Evolutionary conservation across 805 yeast genomes (phyloP), one percentile per base, ranked within the genome.

Genomic region (Pichia rugopelliculosa): DNA sequence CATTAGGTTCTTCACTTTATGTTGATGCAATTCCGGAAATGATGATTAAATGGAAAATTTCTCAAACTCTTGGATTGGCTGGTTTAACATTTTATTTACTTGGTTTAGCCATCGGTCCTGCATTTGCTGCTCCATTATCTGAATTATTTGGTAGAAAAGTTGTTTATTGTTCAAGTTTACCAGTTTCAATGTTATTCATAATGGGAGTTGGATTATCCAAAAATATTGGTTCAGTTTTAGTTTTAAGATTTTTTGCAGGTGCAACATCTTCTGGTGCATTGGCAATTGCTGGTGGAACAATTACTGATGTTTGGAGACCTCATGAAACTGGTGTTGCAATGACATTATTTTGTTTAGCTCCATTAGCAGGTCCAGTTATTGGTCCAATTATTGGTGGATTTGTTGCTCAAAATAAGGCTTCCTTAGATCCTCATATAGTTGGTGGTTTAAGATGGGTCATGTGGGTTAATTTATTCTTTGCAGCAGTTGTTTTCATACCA

Each of bases 251-350:
- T 59, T 77, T 88, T 56, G 71, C 84, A 20, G 95, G 95, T 0
- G 72, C 82, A 25, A 74, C 82, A 42, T 87, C 93, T 1, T 80
- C 90, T 1, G 95, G 93, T 3, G 88, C 90, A 2, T 72, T 88
- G 67, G 82, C 95, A 10, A 79, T 86, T 54, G 91, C 88, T 12
- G 88, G 90, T 45, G 96, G 96, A 53, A 81, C 93, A 6, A 78
- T 88, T 52, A 69, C 82, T 46, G 96, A 88, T 66, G 65, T 87
- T 42, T 88, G 90, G 81, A 75, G 72, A 20, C 77, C 81, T 30
- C 74, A 76, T 38, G 79, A 80, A 59, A 66, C 80, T 59, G 84
- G 88, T 15, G 56, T 81, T 4, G 89, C 95, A n/a, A 77, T 85
- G 81, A 77, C 85, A 3, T 65, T 80, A n/a, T 86, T 84, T 67